phyloP scores from a whole-genome alignment of 768 basidiomycete species.

The Chalciporus pseudorubinellus region DNA sequence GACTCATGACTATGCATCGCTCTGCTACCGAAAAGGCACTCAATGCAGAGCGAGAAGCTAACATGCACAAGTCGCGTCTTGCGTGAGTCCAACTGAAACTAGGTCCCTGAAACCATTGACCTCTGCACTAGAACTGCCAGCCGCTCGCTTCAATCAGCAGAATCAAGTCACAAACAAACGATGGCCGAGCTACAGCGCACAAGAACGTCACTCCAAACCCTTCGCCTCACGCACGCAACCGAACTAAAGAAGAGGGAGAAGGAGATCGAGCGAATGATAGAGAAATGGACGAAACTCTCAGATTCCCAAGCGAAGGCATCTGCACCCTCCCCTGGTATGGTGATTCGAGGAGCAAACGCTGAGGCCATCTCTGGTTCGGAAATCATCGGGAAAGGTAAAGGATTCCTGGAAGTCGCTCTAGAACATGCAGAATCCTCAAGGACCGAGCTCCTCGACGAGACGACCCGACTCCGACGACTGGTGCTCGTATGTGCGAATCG shows the following conservation, averaged over 20 bases:
- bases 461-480: slow-evolving; percentile 55
- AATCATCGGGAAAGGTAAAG: slow-evolving; percentile 47
- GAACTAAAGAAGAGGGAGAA: slow-evolving; percentile 83
- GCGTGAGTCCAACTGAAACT: slow-evolving; percentile 47
- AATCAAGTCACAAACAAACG: slow-evolving; percentile 70
- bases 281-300: slow-evolving; percentile 70
- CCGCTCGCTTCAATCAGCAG: slow-evolving; percentile 55
- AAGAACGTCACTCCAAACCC: slow-evolving; percentile 62
- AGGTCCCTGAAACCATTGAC: slow-evolving; percentile 6
- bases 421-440: slow-evolving; percentile 72
- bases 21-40: slow-evolving; percentile 58
- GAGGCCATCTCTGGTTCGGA: slow-evolving; percentile 45
- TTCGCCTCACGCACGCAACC: slow-evolving; percentile 63
- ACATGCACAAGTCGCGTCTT: slow-evolving; percentile 67
- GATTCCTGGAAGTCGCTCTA: slow-evolving; percentile 62
- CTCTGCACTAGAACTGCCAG: slow-evolving; percentile 42
- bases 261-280: slow-evolving; percentile 70
- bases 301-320: slow-evolving; percentile 65
- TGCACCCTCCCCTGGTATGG: slow-evolving; percentile 46
- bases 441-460: slow-evolving; percentile 61
- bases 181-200: slow-evolving; percentile 68
- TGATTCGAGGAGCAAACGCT: slow-evolving; percentile 51
- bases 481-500: slow-evolving; percentile 65
- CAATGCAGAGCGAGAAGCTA: slow-evolving; percentile 76
- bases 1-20: slow-evolving; percentile 63